phyloP scores from a whole-genome alignment of 495 filamentous ascomycete genomes.

The Eremomyces bilateralis region DNA sequence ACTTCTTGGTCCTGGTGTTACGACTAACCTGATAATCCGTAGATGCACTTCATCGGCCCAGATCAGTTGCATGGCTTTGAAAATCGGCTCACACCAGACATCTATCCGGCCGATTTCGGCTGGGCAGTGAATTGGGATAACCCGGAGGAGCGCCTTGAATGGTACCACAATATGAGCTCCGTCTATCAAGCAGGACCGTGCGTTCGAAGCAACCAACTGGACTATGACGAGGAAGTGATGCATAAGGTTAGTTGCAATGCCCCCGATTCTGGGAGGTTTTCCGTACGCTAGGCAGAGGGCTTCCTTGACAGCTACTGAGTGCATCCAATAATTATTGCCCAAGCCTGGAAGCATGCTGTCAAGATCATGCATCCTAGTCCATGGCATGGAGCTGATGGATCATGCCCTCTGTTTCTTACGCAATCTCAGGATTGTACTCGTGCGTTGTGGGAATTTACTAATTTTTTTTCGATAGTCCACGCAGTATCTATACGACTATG shows the following conservation, averaged over 20 bases:
- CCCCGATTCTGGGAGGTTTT: not conserved
- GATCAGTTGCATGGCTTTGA: conserved; percentile 86
- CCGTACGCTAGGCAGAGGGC: no score
- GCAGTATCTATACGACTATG: conserved; percentile 68
- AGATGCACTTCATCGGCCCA: conserved; percentile 80
- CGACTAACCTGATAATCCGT: no score
- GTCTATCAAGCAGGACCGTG: conserved; percentile 69
- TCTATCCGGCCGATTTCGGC: conserved; percentile 77
- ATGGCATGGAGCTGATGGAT: no score
- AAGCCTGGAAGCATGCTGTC: no score
- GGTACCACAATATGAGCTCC: conserved; percentile 81
- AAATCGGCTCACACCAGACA: conserved; percentile 69
- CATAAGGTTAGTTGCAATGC: conserved; percentile 27
- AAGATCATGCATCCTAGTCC: no score
- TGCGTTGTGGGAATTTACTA: no score
- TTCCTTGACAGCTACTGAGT: no score
- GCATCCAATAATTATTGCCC: no score
- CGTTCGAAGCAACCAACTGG: conserved; percentile 75
- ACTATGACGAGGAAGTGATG: conserved; percentile 86
- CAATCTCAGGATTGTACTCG: no score
- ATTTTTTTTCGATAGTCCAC: conserved; percentile 21
- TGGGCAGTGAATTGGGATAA: conserved; percentile 85
- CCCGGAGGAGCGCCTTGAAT: conserved; percentile 62
- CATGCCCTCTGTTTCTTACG: no score
- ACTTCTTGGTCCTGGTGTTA: no score